phyloP scores from a whole-genome alignment of 306 rosid species.

The Vicia villosa region DNA sequence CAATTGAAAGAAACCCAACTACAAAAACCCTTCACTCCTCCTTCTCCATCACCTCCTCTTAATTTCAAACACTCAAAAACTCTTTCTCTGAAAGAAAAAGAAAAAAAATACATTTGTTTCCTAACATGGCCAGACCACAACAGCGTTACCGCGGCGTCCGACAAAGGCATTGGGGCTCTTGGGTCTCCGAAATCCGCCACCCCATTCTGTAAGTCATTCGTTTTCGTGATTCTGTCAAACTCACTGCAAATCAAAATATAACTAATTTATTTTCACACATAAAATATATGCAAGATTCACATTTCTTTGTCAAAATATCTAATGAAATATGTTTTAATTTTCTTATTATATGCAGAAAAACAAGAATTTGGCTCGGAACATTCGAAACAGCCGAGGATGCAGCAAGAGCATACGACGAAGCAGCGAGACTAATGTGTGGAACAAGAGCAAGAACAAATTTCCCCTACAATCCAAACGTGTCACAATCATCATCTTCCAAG shows the following conservation, averaged over 20 bases:
- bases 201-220: slow-evolving; percentile 72
- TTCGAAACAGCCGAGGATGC: slow-evolving; percentile 98
- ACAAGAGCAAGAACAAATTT: slow-evolving; percentile 86
- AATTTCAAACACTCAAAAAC: slow-evolving; percentile 33
- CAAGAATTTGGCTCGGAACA: slow-evolving; percentile 95
- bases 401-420: slow-evolving; percentile 90
- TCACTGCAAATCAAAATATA: background rate
- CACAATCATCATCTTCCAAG: slow-evolving; percentile 77
- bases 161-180: slow-evolving; percentile 99
- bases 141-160: slow-evolving; percentile 95
- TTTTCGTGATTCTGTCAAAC: background rate
- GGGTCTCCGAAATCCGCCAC: slow-evolving; percentile 99
- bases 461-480: slow-evolving; percentile 71
- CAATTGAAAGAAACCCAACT: slow-evolving; percentile 47
- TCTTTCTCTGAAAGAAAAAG: slow-evolving; percentile 36
- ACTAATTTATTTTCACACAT: background rate
- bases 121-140: slow-evolving; percentile 85
- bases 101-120: slow-evolving; percentile 44
- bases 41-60: slow-evolving; percentile 32
- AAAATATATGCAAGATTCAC: slow-evolving; percentile 1
- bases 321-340: background rate
- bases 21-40: slow-evolving; percentile 53
- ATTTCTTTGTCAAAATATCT: background rate
- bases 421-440: slow-evolving; percentile 93
- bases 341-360: slow-evolving; percentile 58